Evolutionary conservation across 2,329 filamentous ascomycete species (phyloP).

Genomic region (Pestalotiopsis sp.): DNA sequence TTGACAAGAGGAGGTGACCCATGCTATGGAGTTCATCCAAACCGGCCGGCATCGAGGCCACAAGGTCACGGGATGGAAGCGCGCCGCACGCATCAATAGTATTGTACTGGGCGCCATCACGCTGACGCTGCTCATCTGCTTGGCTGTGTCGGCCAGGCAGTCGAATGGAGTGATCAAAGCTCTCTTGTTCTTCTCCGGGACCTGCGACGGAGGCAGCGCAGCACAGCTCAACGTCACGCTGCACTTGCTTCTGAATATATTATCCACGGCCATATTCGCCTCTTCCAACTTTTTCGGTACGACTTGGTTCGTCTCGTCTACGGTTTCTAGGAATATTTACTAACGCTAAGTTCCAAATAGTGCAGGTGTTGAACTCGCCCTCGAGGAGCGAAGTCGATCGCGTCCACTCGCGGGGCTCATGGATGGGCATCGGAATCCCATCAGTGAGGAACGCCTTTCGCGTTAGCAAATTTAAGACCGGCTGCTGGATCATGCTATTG

Average conservation of each 20-base stretch:
- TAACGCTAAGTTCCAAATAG: background rate
- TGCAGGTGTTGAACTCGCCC: constrained; percentile 21
- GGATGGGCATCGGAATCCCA: constrained; percentile 44
- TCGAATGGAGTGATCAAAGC: constrained; percentile 2
- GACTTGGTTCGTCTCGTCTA: background rate
- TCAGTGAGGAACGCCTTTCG: constrained; percentile 37
- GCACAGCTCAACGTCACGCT: constrained; percentile 8
- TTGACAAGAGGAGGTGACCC: background rate
- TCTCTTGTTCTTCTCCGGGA: constrained; percentile 9
- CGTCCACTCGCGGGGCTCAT: constrained; percentile 41
- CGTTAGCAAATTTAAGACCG: constrained; percentile 3
- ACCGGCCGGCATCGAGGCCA: background rate
- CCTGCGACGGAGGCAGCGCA: background rate
- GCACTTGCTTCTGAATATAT: constrained; percentile 13
- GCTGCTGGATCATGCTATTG: constrained; percentile 10
- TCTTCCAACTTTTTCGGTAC: constrained; percentile 20
- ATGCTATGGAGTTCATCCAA: background rate
- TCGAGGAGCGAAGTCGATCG: constrained; percentile 29
- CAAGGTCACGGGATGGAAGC: background rate
- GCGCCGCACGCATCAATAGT: constrained; percentile 1
- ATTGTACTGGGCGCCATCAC: background rate
- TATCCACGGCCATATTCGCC: constrained; percentile 12
- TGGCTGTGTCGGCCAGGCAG: background rate
- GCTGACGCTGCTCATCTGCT: background rate
- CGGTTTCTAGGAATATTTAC: background rate